Base-by-base conservation (phyloP, 2,329 filamentous ascomycete species). In the Dactylonectria macrodidyma region DNA sequence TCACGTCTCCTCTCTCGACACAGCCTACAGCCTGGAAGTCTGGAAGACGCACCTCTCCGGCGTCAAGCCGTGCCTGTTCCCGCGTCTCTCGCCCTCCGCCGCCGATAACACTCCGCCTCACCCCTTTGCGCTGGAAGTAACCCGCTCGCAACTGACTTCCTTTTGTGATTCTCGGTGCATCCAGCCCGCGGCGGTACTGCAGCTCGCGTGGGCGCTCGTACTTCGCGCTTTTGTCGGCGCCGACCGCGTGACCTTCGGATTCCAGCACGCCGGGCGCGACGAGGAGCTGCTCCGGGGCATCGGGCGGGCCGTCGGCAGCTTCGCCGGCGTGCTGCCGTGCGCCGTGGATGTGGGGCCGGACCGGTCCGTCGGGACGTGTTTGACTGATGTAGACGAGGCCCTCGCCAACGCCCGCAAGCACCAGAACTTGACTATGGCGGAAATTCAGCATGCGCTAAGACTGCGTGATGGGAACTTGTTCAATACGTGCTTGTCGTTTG, bases 151-250 rank as follows among this genome's bases (percentile, higher is more conserved):
- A 3, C 71, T 88, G 2, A 81, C 84, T 10, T 79, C 83, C 9
- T 89, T 89, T 52, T 80, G 79, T 60, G 62, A 71, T 0, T 56
- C 80, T 81, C 51, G 80, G 67, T 8, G 80, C 9, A 80, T 88
- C 3, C 84, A 84, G 0, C 77, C 85, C 0, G 83, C 86, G 0
- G 84, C 86, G 0, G 80, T 90, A 3, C 80, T 91, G 4, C 85
- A 87, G 26, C 83, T 89, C n/a, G 88, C 89, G 0, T 91, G 89
- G 89, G 87, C 84, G 0, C 79, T 91, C 22, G 81, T 90, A 0
- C 79, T 90, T 0, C 85, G 87, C 2, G 82, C 84, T 1, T 90
- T 89, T 70, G 84, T 87, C 3, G 87, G 87, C 1, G 82, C 82
- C 16, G 81, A 86, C 24, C 82, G 84, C 11, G 84, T 90, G 8